These are phyloP conservation scores for Porcisia hertigi DNA, from an alignment of 208 protist genomes.

Conservation along the genomic window DNA sequence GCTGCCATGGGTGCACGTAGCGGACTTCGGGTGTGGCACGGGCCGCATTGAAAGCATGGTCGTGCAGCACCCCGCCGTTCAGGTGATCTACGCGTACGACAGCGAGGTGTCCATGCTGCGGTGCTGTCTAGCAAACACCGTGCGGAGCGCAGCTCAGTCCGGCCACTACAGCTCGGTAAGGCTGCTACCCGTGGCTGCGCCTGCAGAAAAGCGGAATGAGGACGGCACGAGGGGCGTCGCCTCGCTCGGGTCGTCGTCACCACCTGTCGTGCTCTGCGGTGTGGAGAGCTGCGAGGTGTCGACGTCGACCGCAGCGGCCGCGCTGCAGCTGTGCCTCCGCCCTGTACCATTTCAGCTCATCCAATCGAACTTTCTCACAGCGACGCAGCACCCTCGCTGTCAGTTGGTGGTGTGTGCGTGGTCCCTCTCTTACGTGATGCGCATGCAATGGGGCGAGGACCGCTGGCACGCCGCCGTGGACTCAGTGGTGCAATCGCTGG, in stretches of 20 bases:
- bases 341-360: slow-evolving; percentile 54
- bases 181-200: slow-evolving; percentile 15
- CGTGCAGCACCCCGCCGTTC: slow-evolving; percentile 45
- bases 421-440: slow-evolving; percentile 88
- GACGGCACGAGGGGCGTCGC: background rate
- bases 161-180: slow-evolving; percentile 15
- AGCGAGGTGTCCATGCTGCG: slow-evolving; percentile 65
- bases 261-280: background rate
- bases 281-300: background rate
- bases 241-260: background rate
- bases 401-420: slow-evolving; percentile 77
- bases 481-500: slow-evolving; percentile 38
- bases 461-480: slow-evolving; percentile 71
- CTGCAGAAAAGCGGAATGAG: background rate
- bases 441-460: slow-evolving; percentile 64
- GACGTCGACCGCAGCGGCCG: background rate
- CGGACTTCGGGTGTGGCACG: slow-evolving; percentile 84
- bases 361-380: slow-evolving; percentile 41
- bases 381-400: slow-evolving; percentile 39
- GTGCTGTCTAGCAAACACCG: slow-evolving; percentile 59
- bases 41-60: slow-evolving; percentile 72
- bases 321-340: slow-evolving; percentile 47
- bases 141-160: slow-evolving; percentile 27
- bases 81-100: slow-evolving; percentile 75
- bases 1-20: slow-evolving; percentile 41